Percentiles rank a stretch among this genome's conserved stretches.
These are phyloP conservation scores for Starmerella etchellsii DNA, from an alignment of 805 yeast genomes.

Conservation along the genomic window DNA sequence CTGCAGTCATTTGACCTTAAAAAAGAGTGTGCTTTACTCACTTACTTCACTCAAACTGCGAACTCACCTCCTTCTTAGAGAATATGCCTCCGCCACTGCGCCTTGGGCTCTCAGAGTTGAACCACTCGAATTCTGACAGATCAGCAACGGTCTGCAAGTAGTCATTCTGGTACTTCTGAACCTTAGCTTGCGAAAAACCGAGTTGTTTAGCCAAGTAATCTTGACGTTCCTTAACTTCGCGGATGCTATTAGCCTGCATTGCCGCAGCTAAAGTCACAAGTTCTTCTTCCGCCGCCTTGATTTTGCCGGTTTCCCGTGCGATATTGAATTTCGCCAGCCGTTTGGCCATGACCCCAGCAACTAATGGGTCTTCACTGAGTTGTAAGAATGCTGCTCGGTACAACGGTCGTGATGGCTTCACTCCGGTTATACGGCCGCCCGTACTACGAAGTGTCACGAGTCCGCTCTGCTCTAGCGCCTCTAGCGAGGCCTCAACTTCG, in stretches of 20 bases:
- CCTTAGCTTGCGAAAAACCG: constrained; percentile 29
- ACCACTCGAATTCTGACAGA: constrained; percentile 3
- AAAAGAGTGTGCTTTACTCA: not conserved
- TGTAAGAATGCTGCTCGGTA: constrained; percentile 65
- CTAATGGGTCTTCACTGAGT: constrained; percentile 43
- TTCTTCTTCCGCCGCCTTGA: constrained; percentile 59
- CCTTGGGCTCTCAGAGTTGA: not conserved
- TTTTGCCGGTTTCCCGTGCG: constrained; percentile 46
- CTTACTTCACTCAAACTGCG: not conserved
- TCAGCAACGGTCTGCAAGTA: not conserved
- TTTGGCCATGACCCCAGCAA: constrained; percentile 52
- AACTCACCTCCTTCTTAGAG: not conserved
- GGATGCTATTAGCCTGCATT: not conserved
- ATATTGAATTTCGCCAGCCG: constrained; percentile 44
- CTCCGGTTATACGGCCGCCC: constrained; percentile 56
- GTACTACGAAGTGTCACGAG: constrained; percentile 58
- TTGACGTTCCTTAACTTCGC: constrained; percentile 2
- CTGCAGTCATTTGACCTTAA: not conserved
- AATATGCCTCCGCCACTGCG: not conserved
- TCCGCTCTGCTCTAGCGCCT: constrained; percentile 68
- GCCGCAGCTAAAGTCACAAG: constrained; percentile 38
- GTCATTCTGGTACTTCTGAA: not conserved
- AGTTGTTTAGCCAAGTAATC: constrained; percentile 2
- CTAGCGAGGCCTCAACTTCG: constrained; percentile 34
- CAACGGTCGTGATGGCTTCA: constrained; percentile 74